Conservation (phyloP, 2,329 filamentous ascomycete genomes). For the Colletotrichum sp. region DNA sequence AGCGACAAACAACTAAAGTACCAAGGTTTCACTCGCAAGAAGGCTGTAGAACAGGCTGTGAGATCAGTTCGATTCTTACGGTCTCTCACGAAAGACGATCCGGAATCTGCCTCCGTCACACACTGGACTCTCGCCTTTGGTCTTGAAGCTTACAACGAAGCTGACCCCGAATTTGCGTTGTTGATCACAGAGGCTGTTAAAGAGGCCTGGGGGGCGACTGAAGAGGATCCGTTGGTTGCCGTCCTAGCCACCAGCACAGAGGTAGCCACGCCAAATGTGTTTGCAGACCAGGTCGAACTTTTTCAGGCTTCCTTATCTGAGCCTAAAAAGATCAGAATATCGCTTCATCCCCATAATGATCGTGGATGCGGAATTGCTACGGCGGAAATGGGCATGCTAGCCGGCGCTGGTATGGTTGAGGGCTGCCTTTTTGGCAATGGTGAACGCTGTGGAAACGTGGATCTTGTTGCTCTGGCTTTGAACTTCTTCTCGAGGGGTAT, state of each 20-base stretch:
- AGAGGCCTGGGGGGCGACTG: background rate
- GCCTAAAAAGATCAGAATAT: background rate
- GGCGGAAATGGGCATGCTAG: background rate
- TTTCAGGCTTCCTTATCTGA: background rate
- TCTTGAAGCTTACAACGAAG: background rate
- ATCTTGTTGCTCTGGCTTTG: background rate
- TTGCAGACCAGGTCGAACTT: background rate
- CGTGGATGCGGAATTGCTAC: background rate
- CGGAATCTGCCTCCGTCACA: background rate
- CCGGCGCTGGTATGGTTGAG: background rate
- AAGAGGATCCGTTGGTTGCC: background rate
- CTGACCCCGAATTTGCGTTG: background rate
- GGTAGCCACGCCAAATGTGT: background rate
- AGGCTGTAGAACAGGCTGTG: background rate
- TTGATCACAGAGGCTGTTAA: background rate
- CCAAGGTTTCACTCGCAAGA: background rate
- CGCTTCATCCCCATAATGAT: background rate
- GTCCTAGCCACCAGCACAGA: background rate
- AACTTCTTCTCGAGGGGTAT: background rate
- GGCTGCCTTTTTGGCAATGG: constrained; percentile 4
- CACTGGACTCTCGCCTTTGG: background rate
- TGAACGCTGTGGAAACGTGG: background rate
- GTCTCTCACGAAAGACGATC: constrained; percentile 4
- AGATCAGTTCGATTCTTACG: background rate
- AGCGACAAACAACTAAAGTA: constrained; percentile 2